Base-by-base conservation (phyloP, 306 rosid genomes). In the Malus orientalis region DNA sequence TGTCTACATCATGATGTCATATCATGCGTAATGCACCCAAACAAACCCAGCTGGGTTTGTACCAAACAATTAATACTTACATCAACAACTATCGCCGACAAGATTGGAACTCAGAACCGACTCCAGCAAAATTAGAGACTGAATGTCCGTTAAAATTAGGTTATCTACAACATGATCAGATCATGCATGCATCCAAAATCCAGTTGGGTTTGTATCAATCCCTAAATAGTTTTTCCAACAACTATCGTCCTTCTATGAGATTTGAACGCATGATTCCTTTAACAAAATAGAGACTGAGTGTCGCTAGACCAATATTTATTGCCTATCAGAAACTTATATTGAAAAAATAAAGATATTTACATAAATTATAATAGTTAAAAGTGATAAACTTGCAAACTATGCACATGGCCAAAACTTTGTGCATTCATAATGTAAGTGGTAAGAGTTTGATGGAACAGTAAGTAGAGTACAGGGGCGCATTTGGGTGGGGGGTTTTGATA, bases 401-500 rank as follows among this genome's bases (percentile, higher is more conserved):
- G 49, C 47, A 62, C 38, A n/a, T 57, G 42, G 16, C 51, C 47
- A 73, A 67, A 76, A 51, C 54, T 76, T 57, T 27, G 20, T 61
- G 65, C n/a, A 30, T 85, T 85, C 58, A 19, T 11, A 62, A 6
- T 14, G 1, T 59, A 67, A 71, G 57, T 27, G 42, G 72, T 23
- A 68, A 69, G 38, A 5, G 64, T 4, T 25, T 23, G 19, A 42
- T 51, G 22, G 25, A 75, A 73, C 62, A 78, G 19, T 67, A 55
- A 14, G 51, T 63, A 23, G 14, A 16, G 33, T 58, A 59, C 55
- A 15, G 27, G 33, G 60, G 64, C 65, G 78, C 58, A 81, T 74
- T 81, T 78, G 58, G 74, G 66, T 62, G 69, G 70, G 27, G 55
- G 55, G 8, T 8, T 77, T 49, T 67, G 40, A 63, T 47, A 74